Percentiles rank a stretch among this genome's conserved stretches.
These are phyloP conservation scores for Clavaria fumosa DNA, from an alignment of 768 basidiomycete genomes.

Conservation along the genomic window DNA sequence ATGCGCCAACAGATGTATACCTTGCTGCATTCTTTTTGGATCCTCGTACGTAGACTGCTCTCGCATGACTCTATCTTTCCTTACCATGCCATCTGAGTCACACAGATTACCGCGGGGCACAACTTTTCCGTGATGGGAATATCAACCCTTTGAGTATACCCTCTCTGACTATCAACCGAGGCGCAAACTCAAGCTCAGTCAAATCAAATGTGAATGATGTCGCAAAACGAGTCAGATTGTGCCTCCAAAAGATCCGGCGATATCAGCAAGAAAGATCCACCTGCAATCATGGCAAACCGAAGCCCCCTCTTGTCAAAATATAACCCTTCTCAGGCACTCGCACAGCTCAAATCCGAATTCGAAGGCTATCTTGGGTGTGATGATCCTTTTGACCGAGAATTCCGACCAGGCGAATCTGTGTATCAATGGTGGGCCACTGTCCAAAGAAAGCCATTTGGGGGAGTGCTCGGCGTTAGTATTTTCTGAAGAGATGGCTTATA, in stretches of 20 bases:
- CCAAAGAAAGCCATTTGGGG: constrained; percentile 13
- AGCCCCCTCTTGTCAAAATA: constrained; percentile 8
- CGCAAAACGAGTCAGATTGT: constrained; percentile 4
- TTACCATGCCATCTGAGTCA: background rate
- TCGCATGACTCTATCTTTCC: background rate
- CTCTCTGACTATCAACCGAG: background rate
- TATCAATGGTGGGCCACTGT: constrained; percentile 10
- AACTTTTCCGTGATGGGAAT: constrained; percentile 7
- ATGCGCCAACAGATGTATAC: constrained; percentile 18
- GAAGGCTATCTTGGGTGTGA: constrained; percentile 7
- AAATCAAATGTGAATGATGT: constrained; percentile 1
- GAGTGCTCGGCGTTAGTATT: constrained; percentile 18
- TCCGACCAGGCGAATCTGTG: constrained; percentile 4
- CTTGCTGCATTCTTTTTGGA: constrained; percentile 20
- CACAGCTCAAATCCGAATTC: constrained; percentile 9
- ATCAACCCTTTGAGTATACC: constrained; percentile 6
- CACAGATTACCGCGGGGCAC: constrained; percentile 7
- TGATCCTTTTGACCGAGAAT: constrained; percentile 10
- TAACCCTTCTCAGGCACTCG: constrained; percentile 7
- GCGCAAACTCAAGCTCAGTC: background rate
- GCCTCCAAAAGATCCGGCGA: constrained; percentile 2
- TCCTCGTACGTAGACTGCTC: constrained; percentile 17
- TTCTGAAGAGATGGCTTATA: background rate
- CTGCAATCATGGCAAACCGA: constrained; percentile 6
- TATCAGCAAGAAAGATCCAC: constrained; percentile 7